Evolutionary conservation across 352 stramenopile species (phyloP), one percentile per base, ranked within the genome.

Genomic region (Pythium diclinum): DNA sequence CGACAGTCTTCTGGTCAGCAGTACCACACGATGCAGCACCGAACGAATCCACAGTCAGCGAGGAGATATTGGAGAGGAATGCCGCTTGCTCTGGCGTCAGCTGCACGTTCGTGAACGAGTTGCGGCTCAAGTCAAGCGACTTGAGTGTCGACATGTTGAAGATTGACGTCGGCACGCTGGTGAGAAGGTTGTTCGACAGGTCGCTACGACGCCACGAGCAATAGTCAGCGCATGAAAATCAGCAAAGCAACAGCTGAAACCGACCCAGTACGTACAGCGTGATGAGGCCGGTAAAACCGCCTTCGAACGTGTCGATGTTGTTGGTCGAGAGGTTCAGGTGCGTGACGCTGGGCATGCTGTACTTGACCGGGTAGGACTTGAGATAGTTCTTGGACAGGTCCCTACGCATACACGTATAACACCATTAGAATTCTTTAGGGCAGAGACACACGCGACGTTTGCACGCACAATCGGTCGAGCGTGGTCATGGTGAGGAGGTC

Each of bases 381-480:
- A 88, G 72, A 19, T 77, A 72, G 64, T 91, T 91, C 47, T 79
- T 64, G 10, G 71, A 78, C 30, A 89, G 71, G 55, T 89, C 74
- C 23, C 74, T 86, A 38, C 51, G 9, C 21, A 54, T 8, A 51
- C 3, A 25, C 44, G n/a, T n/a, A n/a, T n/a, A n/a, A n/a, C 44
- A 28, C 44, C 44, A 28, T 28, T 14, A 51, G n/a, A 30, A 28
- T 28, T 28, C 25, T 28, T 0, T 28, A 28, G 4, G 4, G 25
- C 25, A 3, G 25, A 28, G 25, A 28, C 25, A 3, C 2, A 3
- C 25, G 2, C 4, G 25, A 28, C 25, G 2, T 5, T 2, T 28
- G 10, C 17, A 80, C 79, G 64, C 69, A 90, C 80, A 91, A 59
- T 19, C 76, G 58, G 19, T 76, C 36, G 38, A 91, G 80, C 25